Base-by-base conservation (phyloP, 306 rosid species). In the Cucurbita argyrosperma region DNA sequence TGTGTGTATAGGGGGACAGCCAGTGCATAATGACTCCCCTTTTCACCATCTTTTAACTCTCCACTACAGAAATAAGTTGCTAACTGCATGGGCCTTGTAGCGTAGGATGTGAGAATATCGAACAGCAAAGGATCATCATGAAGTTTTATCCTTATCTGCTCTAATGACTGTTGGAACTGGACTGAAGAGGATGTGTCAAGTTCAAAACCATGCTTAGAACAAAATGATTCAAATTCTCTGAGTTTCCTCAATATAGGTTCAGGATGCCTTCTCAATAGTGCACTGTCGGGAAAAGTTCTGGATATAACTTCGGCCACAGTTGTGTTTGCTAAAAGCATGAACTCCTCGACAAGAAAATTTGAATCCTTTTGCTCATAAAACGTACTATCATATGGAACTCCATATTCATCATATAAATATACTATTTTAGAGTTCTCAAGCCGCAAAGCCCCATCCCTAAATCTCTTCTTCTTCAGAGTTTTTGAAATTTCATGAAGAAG, bases 261-360 rank as follows among this genome's bases (percentile, higher is more conserved):
- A 21, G 96, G 97, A 79, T 94, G 98, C 81, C 88, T 89, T 69
- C 98, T 84, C 80, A 94, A 72, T 72, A 94, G 84, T 75, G 97
- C 97, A 75, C 67, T 58, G 46, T 87, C 87, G 26, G 98, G 96
- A 71, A 86, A 91, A 79, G 96, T 94, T 82, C 92, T 85, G 74
- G 85, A 83, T 51, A 94, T 85, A 50, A 91, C 83, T 85, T 91
- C 98, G 35, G 96, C 98, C 4, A 83, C 98, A 45, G 92, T 87
- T 18, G 57, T 76, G 77, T 91, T 94, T 42, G 97, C 97, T 81
- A 94, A 86, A 77, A 91, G 89, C 99, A 94, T 91, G 54, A 80
- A 91, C 84, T 94, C 97, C 85, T 94, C 96, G 3, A 91, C 88
- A 75, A 94, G 87, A 81, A 83, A 84, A 67, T 88, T 83, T 55